phyloP scores from a whole-genome alignment of 2,329 filamentous ascomycete genomes.

The Ciborinia camelliae region DNA sequence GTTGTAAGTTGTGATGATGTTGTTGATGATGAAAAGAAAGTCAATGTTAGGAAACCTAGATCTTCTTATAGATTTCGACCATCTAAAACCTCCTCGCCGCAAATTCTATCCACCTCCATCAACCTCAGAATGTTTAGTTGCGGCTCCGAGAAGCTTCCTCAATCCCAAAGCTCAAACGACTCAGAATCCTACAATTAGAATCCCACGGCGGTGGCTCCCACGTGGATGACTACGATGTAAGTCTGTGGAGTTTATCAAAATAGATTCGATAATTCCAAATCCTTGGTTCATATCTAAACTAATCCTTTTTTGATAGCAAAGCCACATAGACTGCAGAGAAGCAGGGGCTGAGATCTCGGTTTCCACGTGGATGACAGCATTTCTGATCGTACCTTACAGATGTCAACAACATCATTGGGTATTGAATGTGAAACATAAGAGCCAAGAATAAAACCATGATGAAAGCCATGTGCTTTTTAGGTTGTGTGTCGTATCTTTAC shows the following conservation, averaged over 20 bases:
- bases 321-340: not conserved
- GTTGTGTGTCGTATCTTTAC: not conserved
- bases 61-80: not conserved
- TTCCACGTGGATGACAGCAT: constrained; percentile 13
- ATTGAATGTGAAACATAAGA: not conserved
- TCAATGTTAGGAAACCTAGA: not conserved
- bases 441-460: not conserved
- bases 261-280: constrained; percentile 6
- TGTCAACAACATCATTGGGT: not conserved
- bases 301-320: not conserved
- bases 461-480: constrained; percentile 5
- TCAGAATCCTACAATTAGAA: not conserved
- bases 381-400: constrained; percentile 9
- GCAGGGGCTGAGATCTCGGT: not conserved
- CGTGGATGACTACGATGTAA: constrained; percentile 3
- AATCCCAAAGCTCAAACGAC: not conserved
- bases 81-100: not conserved
- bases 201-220: not conserved
- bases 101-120: not conserved
- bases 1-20: not conserved
- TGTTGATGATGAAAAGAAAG: constrained; percentile 5
- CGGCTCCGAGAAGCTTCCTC: not conserved
- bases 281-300: not conserved
- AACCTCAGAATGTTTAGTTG: not conserved
- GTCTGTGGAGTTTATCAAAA: not conserved